These are phyloP conservation scores for Camellia oleifera DNA, from an alignment of 179 eudicot genomes.

Conservation along the genomic window DNA sequence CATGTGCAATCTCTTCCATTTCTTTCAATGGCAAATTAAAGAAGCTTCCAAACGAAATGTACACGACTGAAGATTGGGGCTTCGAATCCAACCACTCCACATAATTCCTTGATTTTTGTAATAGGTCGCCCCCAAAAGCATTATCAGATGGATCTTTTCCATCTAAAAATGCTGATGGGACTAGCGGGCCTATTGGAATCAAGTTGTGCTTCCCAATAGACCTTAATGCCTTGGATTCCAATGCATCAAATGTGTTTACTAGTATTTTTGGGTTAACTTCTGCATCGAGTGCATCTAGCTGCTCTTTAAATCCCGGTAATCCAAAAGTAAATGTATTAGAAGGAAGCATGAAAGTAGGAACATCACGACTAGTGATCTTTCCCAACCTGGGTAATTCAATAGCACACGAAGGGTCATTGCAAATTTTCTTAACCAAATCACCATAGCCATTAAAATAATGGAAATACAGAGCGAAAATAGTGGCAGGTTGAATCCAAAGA, in stretches of 20 bases:
- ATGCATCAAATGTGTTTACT: conserved; percentile 45
- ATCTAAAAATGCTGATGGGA: neutral
- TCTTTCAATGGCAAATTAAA: neutral
- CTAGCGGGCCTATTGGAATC: neutral
- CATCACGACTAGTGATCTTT: conserved; percentile 28
- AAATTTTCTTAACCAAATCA: conserved; percentile 17
- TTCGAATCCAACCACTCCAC: neutral
- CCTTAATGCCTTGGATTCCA: conserved; percentile 35
- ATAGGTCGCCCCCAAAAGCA: neutral
- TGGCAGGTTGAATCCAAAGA: conserved; percentile 59
- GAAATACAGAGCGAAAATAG: conserved; percentile 38
- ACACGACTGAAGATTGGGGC: neutral
- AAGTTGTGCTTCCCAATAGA: neutral
- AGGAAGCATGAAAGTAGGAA: conserved; percentile 49
- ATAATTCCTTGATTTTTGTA: neutral
- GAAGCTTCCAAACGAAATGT: neutral
- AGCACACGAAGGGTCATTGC: conserved; percentile 31
- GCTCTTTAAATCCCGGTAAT: conserved; percentile 27
- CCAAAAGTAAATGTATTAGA: conserved; percentile 22
- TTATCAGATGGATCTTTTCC: neutral
- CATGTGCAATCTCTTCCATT: conserved; percentile 7
- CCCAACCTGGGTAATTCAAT: conserved; percentile 47
- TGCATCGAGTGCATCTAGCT: conserved; percentile 29
- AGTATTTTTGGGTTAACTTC: conserved; percentile 38
- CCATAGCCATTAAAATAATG: conserved; percentile 36